These are phyloP conservation scores for Xerocomellus intermedius DNA, from an alignment of 768 basidiomycete genomes.

Conservation along the genomic window DNA sequence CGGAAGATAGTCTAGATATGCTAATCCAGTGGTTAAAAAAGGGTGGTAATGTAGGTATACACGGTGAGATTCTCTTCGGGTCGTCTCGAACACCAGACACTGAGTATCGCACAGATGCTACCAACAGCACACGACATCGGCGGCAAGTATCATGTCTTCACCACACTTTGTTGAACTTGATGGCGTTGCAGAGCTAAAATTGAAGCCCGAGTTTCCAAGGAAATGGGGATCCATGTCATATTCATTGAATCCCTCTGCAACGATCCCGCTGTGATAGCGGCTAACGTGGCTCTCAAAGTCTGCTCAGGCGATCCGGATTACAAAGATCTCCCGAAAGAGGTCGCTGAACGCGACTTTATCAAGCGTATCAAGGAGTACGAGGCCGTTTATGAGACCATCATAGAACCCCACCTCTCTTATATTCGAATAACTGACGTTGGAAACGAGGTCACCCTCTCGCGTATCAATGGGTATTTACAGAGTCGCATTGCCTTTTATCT, in stretches of 20 bases:
- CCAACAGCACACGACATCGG: conserved; percentile 81
- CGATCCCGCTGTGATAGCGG: conserved; percentile 90
- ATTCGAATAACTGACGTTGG: conserved; percentile 94
- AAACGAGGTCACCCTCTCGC: conserved; percentile 76
- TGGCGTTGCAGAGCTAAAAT: conserved; percentile 65
- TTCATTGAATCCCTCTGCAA: conserved; percentile 96
- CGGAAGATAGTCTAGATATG: conserved; percentile 91
- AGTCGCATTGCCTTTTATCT: conserved; percentile 97
- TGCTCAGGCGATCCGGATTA: conserved; percentile 98
- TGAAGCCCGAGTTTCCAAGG: conserved; percentile 76
- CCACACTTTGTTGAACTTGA: not conserved
- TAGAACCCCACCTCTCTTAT: conserved; percentile 87
- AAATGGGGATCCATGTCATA: conserved; percentile 83
- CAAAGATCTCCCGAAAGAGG: conserved; percentile 79
- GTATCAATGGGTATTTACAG: conserved; percentile 93
- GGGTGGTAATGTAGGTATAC: conserved; percentile 96
- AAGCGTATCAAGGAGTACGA: conserved; percentile 93
- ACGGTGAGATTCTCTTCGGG: conserved; percentile 53
- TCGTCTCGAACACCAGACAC: not conserved
- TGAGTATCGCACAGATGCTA: conserved; percentile 69
- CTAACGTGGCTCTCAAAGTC: conserved; percentile 96
- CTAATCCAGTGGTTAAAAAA: conserved; percentile 92
- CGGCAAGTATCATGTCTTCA: conserved; percentile 45
- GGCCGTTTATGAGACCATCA: conserved; percentile 91
- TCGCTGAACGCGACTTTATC: conserved; percentile 87